A percentile compares a stretch with the other conserved stretches of the same genome.
Conservation (phyloP, 495 filamentous ascomycete genomes). For the Penicillium taxi region DNA sequence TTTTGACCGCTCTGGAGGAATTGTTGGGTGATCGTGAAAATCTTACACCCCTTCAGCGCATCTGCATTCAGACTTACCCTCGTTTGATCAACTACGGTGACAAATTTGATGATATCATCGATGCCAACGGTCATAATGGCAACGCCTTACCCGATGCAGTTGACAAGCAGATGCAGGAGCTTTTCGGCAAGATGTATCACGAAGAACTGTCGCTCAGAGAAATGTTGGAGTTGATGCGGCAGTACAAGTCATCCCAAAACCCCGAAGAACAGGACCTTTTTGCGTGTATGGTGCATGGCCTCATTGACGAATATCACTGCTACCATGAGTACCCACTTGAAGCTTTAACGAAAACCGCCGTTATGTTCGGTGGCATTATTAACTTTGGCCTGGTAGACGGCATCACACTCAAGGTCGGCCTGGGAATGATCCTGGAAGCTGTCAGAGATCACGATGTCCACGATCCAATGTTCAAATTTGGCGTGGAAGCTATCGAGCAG, state of each 20-base stretch:
- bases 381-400: conserved; percentile 81
- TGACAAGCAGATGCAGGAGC: conserved; percentile 87
- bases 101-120: conserved; percentile 80
- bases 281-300: conserved; percentile 94
- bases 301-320: conserved; percentile 96
- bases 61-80: conserved; percentile 89
- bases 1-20: conserved; percentile 73
- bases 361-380: conserved; percentile 95
- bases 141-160: conserved; percentile 72
- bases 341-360: conserved; percentile 87
- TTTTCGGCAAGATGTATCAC: conserved; percentile 94
- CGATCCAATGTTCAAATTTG: conserved; percentile 95
- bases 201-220: conserved; percentile 72
- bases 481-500: conserved; percentile 90
- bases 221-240: conserved; percentile 70
- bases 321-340: conserved; percentile 91
- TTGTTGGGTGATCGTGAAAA: conserved; percentile 49
- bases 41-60: conserved; percentile 61
- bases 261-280: conserved; percentile 86
- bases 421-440: conserved; percentile 94
- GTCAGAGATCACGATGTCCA: conserved; percentile 74
- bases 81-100: conserved; percentile 93
- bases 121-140: conserved; percentile 68
- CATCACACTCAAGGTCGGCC: conserved; percentile 80
- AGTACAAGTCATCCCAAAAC: conserved; percentile 77